Evolutionary conservation across 2,329 filamentous ascomycete genomes (phyloP).

Genomic region (Fusarium subglutinans): DNA sequence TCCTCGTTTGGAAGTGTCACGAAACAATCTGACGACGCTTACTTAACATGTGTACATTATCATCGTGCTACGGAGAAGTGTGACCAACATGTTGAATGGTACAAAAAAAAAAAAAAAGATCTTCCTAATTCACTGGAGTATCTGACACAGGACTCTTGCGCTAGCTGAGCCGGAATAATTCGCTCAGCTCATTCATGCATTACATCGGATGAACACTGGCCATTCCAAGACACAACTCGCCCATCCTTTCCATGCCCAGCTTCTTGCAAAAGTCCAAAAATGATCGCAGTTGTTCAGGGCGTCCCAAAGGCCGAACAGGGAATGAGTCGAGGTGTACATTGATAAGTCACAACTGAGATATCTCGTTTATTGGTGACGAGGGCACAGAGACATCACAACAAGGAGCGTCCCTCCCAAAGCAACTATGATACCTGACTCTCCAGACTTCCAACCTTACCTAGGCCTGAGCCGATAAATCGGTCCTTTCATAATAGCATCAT

Average conservation of each 20-base stretch:
- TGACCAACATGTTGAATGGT: background rate
- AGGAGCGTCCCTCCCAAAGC: constrained; percentile 46
- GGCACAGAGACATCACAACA: constrained; percentile 47
- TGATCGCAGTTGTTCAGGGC: constrained; percentile 45
- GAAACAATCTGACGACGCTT: background rate
- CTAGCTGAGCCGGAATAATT: too few relatives aligned
- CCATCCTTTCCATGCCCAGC: constrained; percentile 35
- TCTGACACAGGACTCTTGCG: background rate
- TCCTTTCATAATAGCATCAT: constrained; percentile 44
- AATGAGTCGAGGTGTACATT: constrained; percentile 54
- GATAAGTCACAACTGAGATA: constrained; percentile 42
- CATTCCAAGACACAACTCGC: background rate
- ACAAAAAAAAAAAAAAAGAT: background rate
- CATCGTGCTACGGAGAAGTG: background rate
- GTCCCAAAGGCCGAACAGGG: constrained; percentile 38
- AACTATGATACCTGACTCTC: constrained; percentile 45
- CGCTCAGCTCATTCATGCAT: too few relatives aligned
- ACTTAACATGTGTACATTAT: background rate
- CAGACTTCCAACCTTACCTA: constrained; percentile 46
- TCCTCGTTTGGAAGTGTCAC: background rate
- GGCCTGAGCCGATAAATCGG: constrained; percentile 34
- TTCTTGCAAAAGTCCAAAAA: constrained; percentile 41
- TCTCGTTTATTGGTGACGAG: background rate
- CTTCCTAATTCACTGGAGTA: background rate
- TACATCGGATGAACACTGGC: background rate